A percentile compares a stretch with the other conserved stretches of the same genome.
These are phyloP conservation scores for Ascobolus immersus DNA, from an alignment of 495 filamentous ascomycete genomes.

Conservation along the genomic window DNA sequence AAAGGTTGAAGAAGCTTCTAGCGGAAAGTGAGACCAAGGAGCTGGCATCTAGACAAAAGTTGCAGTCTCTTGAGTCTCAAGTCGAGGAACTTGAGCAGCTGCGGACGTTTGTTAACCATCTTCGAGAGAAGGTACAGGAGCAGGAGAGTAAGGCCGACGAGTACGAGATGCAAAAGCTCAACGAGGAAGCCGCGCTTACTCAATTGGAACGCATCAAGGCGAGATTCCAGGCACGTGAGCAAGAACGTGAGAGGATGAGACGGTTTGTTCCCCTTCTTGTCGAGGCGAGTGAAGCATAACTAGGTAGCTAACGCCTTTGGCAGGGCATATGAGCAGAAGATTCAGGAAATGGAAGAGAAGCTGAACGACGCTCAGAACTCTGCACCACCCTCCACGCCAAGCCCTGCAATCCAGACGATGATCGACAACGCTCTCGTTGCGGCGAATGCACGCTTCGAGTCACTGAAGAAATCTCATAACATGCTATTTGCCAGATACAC, in stretches of 20 bases:
- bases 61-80: slow-evolving; percentile 30
- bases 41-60: slow-evolving; percentile 29
- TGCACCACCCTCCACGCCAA: slow-evolving; percentile 9
- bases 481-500: slow-evolving; percentile 18
- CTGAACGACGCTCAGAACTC: slow-evolving; percentile 17
- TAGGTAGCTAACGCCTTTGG: slow-evolving; percentile 22
- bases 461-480: slow-evolving; percentile 21
- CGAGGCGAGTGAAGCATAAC: slow-evolving; percentile 11
- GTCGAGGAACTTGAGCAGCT: slow-evolving; percentile 34
- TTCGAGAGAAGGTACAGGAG: slow-evolving; percentile 28
- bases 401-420: slow-evolving; percentile 20
- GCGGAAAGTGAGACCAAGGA: slow-evolving; percentile 35
- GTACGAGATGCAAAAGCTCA: slow-evolving; percentile 24
- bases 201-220: slow-evolving; percentile 26
- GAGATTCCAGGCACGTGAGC: slow-evolving; percentile 27
- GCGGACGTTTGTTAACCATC: slow-evolving; percentile 28
- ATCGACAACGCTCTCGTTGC: slow-evolving; percentile 24
- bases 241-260: slow-evolving; percentile 23
- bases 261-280: slow-evolving; percentile 3
- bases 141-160: slow-evolving; percentile 33
- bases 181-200: slow-evolving; percentile 25
- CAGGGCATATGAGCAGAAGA: slow-evolving; percentile 20
- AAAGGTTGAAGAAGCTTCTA: slow-evolving; percentile 30
- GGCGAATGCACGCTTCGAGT: slow-evolving; percentile 19
- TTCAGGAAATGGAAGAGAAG: slow-evolving; percentile 20